Evolutionary conservation across 2,329 filamentous ascomycete genomes (phyloP).

Genomic region (Exophiala calicioides): DNA sequence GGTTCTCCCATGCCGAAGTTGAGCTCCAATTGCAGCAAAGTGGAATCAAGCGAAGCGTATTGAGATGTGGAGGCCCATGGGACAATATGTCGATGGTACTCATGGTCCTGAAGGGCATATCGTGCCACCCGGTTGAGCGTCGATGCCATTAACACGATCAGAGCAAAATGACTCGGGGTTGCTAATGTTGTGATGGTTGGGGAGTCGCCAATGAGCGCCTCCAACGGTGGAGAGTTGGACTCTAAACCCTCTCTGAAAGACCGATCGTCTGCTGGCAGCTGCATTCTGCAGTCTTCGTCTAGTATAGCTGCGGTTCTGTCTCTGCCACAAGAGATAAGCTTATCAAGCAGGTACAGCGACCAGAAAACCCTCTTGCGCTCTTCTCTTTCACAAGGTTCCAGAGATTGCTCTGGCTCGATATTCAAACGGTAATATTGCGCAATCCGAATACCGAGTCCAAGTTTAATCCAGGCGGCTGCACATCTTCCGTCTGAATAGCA

Average conservation of each 20-base stretch:
- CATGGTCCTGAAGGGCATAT: conserved; percentile 18
- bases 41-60: conserved; percentile 18
- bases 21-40: conserved; percentile 14
- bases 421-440: conserved; percentile 49
- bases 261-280: conserved; percentile 19
- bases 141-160: conserved; percentile 6
- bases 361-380: conserved; percentile 35
- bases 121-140: conserved; percentile 15
- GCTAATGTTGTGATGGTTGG: too few species aligned
- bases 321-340: conserved; percentile 34
- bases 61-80: conserved; percentile 12
- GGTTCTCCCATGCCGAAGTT: conserved; percentile 5
- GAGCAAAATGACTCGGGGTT: conserved; percentile 1
- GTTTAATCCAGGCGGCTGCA: conserved; percentile 40
- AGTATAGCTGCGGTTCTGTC: conserved; percentile 13
- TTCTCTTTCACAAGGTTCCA: conserved; percentile 31
- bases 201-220: background rate
- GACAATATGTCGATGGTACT: background rate
- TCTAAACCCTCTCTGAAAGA: background rate
- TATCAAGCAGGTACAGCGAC: conserved; percentile 36
- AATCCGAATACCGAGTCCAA: conserved; percentile 56
- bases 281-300: conserved; percentile 22
- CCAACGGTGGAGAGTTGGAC: background rate
- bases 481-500: conserved; percentile 13
- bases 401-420: conserved; percentile 24